Evolutionary conservation across 164 flowering plant species (phyloP), one percentile per base, ranked within the genome.

Genomic region (Platanus orientalis): DNA sequence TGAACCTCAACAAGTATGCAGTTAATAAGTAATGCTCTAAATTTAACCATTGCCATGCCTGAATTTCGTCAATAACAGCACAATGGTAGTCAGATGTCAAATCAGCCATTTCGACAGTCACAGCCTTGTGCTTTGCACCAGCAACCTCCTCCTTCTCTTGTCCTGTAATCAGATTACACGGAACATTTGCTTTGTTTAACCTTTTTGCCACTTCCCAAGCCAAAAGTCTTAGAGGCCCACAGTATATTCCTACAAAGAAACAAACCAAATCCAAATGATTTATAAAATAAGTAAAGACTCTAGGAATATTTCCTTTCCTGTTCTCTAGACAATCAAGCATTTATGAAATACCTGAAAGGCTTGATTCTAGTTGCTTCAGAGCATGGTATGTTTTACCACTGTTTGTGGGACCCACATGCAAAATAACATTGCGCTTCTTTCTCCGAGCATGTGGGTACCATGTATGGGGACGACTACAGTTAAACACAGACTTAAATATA

Each of bases 31-130:
- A 29, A 48, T 29, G 49, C 30, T 53, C 53, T 20, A 42, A 4
- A 13, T n/a, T 9, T n/a, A 61, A 44, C 27, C 2, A 47, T 23
- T 28, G 7, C 60, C 83, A 61, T 77, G 67, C 98, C 92, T 93
- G 98, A 71, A 94, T 94, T 77, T 94, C 98, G 73, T 94, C 98
- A 62, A 94, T 76, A 69, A 94, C 81, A 50, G 98, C 98, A 78
- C 97, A 90, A 6, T 75, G 57, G 68, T 83, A 94, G 48, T 79
- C 73, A 11, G 86, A 71, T 29, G 73, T 70, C 28, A 89, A 83
- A 66, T 90, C 97, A 64, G 91, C 96, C 98, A 94, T 94, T 79
- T 94, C 98, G 66, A 94, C 98, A 30, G 98, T 94, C 58, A 81
- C 89, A 63, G 97, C 77, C 68, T 75, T 84, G 81, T 94, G 98